Conservation (phyloP, 495 filamentous ascomycete genomes). For the Podospora pseudocomata region DNA sequence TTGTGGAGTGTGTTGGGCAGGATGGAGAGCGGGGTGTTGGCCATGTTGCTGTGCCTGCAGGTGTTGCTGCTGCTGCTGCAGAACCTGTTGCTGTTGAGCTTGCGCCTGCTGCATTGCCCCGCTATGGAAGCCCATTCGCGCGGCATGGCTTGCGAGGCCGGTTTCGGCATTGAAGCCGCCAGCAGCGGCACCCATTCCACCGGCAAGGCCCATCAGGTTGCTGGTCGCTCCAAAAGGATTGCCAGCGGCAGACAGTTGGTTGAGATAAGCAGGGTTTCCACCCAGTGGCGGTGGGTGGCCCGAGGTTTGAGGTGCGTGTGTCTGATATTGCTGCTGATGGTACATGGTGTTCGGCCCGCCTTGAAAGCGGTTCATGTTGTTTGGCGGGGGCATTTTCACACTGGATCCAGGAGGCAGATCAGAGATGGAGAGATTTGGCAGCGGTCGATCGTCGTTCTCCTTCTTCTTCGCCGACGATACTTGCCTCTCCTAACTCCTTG, state of each 20-base stretch:
- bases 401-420: conserved; percentile 11
- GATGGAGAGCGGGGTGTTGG: conserved; percentile 26
- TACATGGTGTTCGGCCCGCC: conserved; percentile 39
- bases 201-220: conserved; percentile 58
- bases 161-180: conserved; percentile 63
- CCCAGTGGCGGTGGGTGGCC: conserved; percentile 39
- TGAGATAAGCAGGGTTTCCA: conserved; percentile 43
- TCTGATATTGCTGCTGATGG: conserved; percentile 47
- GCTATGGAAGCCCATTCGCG: conserved; percentile 79
- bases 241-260: conserved; percentile 57
- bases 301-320: conserved; percentile 43
- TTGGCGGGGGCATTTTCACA: conserved; percentile 32
- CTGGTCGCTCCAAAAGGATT: conserved; percentile 63
- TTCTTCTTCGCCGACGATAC: neutral
- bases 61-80: conserved; percentile 55
- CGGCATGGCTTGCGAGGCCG: conserved; percentile 84
- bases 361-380: conserved; percentile 28
- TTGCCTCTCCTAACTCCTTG: neutral
- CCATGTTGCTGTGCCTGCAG: conserved; percentile 36
- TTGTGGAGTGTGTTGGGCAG: conserved; percentile 46
- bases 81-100: conserved; percentile 44
- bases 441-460: neutral
- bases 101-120: conserved; percentile 72
- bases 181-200: conserved; percentile 38
- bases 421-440: conserved; percentile 7